Conservation (phyloP, 495 filamentous ascomycete species). For the Beverwykella pulmonaria region DNA sequence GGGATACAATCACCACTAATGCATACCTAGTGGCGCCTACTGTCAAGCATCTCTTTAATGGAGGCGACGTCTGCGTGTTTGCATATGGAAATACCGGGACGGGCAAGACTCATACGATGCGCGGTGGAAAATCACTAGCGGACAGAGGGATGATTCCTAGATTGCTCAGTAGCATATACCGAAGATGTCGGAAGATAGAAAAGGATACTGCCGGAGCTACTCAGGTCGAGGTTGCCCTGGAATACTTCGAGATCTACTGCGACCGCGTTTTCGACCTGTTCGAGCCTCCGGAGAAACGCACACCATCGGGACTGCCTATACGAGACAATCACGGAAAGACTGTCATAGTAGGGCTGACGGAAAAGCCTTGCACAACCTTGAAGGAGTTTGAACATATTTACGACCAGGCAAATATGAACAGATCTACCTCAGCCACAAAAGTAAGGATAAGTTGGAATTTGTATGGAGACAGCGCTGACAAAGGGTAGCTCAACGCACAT, state of each 20-base stretch:
- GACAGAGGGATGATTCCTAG: constrained; percentile 92
- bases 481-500: constrained; percentile 76
- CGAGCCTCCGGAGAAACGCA: constrained; percentile 86
- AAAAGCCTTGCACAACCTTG: constrained; percentile 78
- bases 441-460: constrained; percentile 41
- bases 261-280: constrained; percentile 82
- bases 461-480: background rate
- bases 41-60: constrained; percentile 89
- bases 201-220: constrained; percentile 80
- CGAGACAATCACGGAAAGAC: constrained; percentile 92
- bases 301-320: constrained; percentile 78
- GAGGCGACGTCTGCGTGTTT: constrained; percentile 67
- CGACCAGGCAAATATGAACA: constrained; percentile 90
- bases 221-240: constrained; percentile 75
- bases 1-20: background rate
- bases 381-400: constrained; percentile 94
- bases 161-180: constrained; percentile 83
- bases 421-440: constrained; percentile 91
- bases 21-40: constrained; percentile 66
- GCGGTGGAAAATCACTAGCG: constrained; percentile 83
- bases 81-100: constrained; percentile 96
- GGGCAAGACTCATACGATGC: constrained; percentile 98
- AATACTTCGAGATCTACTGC: constrained; percentile 99
- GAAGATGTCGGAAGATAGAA: constrained; percentile 79
- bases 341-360: constrained; percentile 86